Percentiles rank a stretch among this genome's conserved stretches.
These are phyloP conservation scores for Parietaria judaica DNA, from an alignment of 306 rosid species.

Conservation along the genomic window DNA sequence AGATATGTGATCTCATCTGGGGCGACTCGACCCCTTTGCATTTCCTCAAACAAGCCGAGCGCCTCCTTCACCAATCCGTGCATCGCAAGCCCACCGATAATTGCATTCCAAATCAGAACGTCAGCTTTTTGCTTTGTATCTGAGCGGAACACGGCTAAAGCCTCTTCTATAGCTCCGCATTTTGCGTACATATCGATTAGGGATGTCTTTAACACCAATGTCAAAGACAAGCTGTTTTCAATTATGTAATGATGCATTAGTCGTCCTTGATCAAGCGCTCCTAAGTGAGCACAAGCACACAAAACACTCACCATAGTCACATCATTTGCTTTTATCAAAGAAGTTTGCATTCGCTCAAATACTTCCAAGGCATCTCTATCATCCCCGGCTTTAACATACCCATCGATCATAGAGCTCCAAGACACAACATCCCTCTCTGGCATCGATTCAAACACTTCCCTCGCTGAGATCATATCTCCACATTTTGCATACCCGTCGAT, in stretches of 20 bases:
- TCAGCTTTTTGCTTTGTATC: not conserved
- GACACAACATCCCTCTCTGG: constrained; percentile 12
- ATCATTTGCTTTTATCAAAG: not conserved
- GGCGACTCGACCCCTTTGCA: constrained; percentile 1
- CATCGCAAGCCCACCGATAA: constrained; percentile 15
- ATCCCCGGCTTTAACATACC: constrained; percentile 10
- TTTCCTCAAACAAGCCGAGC: constrained; percentile 5
- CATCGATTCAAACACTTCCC: constrained; percentile 7
- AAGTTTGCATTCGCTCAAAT: constrained; percentile 7
- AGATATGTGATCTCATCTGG: constrained; percentile 11
- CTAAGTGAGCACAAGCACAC: constrained; percentile 12
- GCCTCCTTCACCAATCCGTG: constrained; percentile 12
- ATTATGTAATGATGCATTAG: constrained; percentile 2
- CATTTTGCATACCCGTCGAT: constrained; percentile 16
- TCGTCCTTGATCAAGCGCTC: constrained; percentile 14
- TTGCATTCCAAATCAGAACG: constrained; percentile 14
- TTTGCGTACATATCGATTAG: constrained; percentile 14
- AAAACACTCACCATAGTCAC: constrained; percentile 13
- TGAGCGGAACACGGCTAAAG: constrained; percentile 5
- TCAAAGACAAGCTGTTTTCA: constrained; percentile 2
- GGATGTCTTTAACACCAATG: constrained; percentile 7
- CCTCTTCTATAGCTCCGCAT: constrained; percentile 10
- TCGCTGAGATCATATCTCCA: constrained; percentile 11
- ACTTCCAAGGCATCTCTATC: constrained; percentile 2
- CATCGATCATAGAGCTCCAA: constrained; percentile 12